Evolutionary conservation across 495 filamentous ascomycete genomes (phyloP), one percentile per base, ranked within the genome.

Genomic region (Hapsidospora chrysogenum): DNA sequence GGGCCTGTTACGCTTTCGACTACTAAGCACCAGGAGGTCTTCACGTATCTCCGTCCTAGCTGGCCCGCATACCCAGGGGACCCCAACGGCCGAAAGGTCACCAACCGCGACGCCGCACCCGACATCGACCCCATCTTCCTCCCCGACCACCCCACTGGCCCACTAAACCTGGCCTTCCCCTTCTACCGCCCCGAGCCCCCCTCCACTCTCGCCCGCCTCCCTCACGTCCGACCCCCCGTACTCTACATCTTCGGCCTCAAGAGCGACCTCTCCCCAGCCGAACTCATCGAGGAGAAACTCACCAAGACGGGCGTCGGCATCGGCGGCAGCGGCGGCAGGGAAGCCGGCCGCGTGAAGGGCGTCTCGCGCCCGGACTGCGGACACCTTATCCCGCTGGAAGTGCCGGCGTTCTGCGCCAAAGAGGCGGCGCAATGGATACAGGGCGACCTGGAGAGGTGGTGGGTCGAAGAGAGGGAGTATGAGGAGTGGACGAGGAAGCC

Each of bases 321-420:
- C 2, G 76, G 78, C n/a, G 80, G 80, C 2, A 77, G 66, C 48
- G 80, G 80, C 2, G 80, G 79, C 2, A 57, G 44, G 2, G 46
- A 48, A 20, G 62, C 64, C n/a, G 79, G 83, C 0, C 58, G 75
- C n/a, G 85, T 94, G 0, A 60, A 67, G 31, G 56, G 77, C 35
- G 72, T 80, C 2, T 60, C 71, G 11, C 49, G 95, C 3, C 57
- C 76, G 31, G 71, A 66, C 0, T 63, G 63, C 10, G 84, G 89
- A 1, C 89, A 97, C 57, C 53, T 95, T 21, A 68, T 95, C 31
- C 80, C 89, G 1, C 79, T 92, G 65, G 84, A 92, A 51, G 66
- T 68, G 32, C 76, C 77, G 9, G 57, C 46, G n/a, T 58, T 68
- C 40, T 77, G 71, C 31, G 81, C 79, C 5, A 61, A 70, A 33